Base-by-base conservation (phyloP, 805 yeast genomes). In the Suhomyces tanzawaensis region DNA sequence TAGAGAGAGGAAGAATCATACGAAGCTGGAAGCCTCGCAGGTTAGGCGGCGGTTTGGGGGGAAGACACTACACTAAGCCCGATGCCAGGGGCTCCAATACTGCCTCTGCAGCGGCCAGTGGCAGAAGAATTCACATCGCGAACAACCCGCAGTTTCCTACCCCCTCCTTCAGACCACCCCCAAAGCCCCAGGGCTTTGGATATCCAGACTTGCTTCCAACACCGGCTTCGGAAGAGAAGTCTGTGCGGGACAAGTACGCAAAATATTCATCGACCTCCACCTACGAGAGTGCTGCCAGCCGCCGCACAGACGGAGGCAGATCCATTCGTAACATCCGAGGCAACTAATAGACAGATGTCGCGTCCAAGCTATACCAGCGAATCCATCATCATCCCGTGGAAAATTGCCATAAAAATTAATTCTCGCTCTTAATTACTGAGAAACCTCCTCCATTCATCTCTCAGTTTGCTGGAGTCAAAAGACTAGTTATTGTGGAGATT, bases 21-120 rank as follows among this genome's bases (percentile, higher is more conserved):
- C 74, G 82, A 39, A 75, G 72, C 47, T 85, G 90, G 84, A 73
- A 71, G 39, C 93, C 95, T 0, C 56, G 84, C 49, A 58, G 91
- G 41, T 66, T 91, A 2, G 96, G 96, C 1, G 97, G 97, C 3
- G 97, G 97, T 0, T 60, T 85, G n/a, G 97, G 97, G 3, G 96
- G 96, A 1, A 69, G 93, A 39, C 79, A 80, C 35, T 81, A 81
- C 52, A 71, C 79, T 3, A 65, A 59, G 42, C 55, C 62, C 3
- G 57, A 53, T 25, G 40, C 47, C 4, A 37, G 46, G 21, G 47
- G 47, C 24, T 39, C 51, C 21, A 41, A 46, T 28, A 52, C 52
- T 23, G 62, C 71, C 0, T 64, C 72, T 3, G 71, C 71, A 3
- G 62, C 63, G 9, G 70, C 72, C 14, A 48, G 54, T 3, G 62